Base-by-base conservation (phyloP, 225 moss, liverwort and hornwort genomes). In the Ulota crispa region DNA sequence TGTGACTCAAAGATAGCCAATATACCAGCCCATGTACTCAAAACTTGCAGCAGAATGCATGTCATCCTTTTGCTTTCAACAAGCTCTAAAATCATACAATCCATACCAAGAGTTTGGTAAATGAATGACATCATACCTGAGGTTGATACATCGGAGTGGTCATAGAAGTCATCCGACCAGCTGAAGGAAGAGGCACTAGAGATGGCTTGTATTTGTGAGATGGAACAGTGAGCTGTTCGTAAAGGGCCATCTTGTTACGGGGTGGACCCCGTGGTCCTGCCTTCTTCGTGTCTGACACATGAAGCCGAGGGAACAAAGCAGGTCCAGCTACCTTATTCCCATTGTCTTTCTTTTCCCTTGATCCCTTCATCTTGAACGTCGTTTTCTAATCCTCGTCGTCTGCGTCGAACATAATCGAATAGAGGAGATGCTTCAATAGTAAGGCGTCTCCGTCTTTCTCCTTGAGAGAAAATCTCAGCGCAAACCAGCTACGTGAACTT, bases 211-310 rank as follows among this genome's bases (percentile, higher is more conserved):
- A 92, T 73, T 90, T 90, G 84, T 92, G 76, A 26, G 95, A 90
- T 23, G 95, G 95, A 64, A 93, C 83, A 55, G 93, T 92, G 31
- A 97, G 87, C 92, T 97, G 95, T 89, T 97, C 96, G 34, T 93
- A 95, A 4, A 97, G 84, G 28, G 95, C 93, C 95, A 94, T 95
- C 88, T 94, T 97, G 78, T 95, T 95, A 74, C 95, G 88, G 2
- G 95, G 96, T 12, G 92, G 95, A 56, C 93, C 95, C 65, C 92
- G 86, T 4, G 91, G 92, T 63, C 96, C 96, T 24, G 82, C 85
- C 36, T 76, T 81, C 78, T 91, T 97, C 16, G 92, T 89, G 68
- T 97, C 95, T 70, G 92, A 85, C 14, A 97, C 92, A 79, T 94
- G 85, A 83, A 93, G 85, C 81, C 96, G 89, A 50, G 96, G 96